phyloP scores from a whole-genome alignment of 1,139 yeast species.

The Diutina rugosa region DNA sequence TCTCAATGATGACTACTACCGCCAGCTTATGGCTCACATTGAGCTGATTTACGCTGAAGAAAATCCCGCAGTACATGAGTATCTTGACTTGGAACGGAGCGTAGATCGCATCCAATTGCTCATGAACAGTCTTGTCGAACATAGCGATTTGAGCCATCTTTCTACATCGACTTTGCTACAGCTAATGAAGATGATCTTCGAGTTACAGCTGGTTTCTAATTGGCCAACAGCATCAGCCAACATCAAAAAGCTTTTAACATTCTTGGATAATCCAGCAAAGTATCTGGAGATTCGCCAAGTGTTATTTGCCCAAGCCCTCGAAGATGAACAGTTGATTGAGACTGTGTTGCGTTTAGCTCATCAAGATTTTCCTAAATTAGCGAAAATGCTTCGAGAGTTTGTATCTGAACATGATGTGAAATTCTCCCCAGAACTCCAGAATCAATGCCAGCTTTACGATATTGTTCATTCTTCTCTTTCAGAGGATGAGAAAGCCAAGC shows the following conservation, averaged over 20 bases:
- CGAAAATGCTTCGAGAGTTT: slow-evolving; percentile 8
- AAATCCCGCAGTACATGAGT: slow-evolving; percentile 25
- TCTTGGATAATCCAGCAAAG: slow-evolving; percentile 5
- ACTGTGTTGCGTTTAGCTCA: slow-evolving; percentile 9
- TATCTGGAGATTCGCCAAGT: slow-evolving; percentile 8
- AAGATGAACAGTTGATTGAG: slow-evolving; percentile 15
- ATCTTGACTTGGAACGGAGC: slow-evolving; percentile 17
- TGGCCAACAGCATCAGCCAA: slow-evolving; percentile 2
- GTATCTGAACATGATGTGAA: slow-evolving; percentile 13
- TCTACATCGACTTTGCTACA: slow-evolving; percentile 8
- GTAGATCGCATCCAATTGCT: slow-evolving; percentile 18
- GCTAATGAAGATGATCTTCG: slow-evolving; percentile 8
- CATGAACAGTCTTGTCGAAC: slow-evolving; percentile 6
- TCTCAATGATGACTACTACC: slow-evolving; percentile 13
- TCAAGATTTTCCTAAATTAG: slow-evolving; percentile 4
- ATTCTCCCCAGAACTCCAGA: slow-evolving; percentile 11
- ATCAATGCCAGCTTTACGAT: slow-evolving; percentile 9
- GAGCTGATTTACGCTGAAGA: slow-evolving; percentile 16
- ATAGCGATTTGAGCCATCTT: background rate
- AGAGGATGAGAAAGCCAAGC: slow-evolving; percentile 5
- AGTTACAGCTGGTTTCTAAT: background rate
- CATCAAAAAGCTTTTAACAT: slow-evolving; percentile 4
- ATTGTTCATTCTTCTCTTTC: background rate
- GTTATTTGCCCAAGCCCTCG: slow-evolving; percentile 12
- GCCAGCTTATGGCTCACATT: slow-evolving; percentile 13